A percentile compares a stretch with the other conserved stretches of the same genome.
Evolutionary conservation across 495 filamentous ascomycete species (phyloP).

Genomic region (Xylaria palmicola): DNA sequence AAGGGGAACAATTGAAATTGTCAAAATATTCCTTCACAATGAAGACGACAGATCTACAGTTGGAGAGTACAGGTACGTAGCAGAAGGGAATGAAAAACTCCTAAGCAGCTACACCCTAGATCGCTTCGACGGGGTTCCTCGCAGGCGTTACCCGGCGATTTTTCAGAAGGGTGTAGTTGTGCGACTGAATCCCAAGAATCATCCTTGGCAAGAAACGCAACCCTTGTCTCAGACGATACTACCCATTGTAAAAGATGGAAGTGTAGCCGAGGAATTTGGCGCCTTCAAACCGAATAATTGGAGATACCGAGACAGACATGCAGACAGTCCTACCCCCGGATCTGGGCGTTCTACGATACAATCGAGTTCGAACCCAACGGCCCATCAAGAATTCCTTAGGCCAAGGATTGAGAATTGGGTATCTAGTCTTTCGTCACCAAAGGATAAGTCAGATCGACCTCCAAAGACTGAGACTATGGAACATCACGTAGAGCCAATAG

Average conservation of each 20-base stretch:
- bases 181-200: constrained; percentile 1
- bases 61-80: constrained; percentile 34
- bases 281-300: constrained; percentile 6
- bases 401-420: constrained; percentile 13
- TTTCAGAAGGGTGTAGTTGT: constrained; percentile 20
- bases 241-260: neutral
- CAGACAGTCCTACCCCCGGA: neutral
- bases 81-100: constrained; percentile 5
- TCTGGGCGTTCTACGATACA: neutral
- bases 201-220: neutral
- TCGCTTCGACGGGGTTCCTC: constrained; percentile 11
- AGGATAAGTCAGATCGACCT: no score
- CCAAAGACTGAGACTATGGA: neutral
- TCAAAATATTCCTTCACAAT: constrained; percentile 35
- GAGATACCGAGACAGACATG: constrained; percentile 3
- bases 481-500: no score
- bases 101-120: constrained; percentile 23
- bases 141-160: constrained; percentile 13
- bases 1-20: neutral
- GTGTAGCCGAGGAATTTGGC: neutral
- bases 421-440: neutral
- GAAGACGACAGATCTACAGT: constrained; percentile 33
- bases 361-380: constrained; percentile 9
- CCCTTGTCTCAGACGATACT: neutral
- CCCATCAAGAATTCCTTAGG: constrained; percentile 9